Percentiles rank a stretch among this genome's conserved stretches.
phyloP scores from a whole-genome alignment of 257 asterid species.

The Eucommia ulmoides region DNA sequence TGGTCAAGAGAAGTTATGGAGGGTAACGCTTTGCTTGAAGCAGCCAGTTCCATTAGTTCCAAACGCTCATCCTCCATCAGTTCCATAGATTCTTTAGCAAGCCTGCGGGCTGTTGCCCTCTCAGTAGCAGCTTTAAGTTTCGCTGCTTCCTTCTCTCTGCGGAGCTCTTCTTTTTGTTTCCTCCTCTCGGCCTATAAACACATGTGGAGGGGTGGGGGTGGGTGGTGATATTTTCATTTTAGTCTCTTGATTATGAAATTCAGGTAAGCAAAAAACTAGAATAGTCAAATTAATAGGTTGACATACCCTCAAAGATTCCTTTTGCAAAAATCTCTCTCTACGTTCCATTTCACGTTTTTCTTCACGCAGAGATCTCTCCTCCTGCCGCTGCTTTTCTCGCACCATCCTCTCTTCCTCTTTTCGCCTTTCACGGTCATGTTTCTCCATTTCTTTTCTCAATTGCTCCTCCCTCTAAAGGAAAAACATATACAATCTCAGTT shows the following conservation, averaged over 20 bases:
- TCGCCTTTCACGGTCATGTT: constrained; percentile 77
- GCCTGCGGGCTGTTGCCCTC: constrained; percentile 83
- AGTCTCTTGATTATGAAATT: background rate
- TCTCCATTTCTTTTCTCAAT: constrained; percentile 84
- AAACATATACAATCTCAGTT: constrained; percentile 14
- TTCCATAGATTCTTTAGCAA: constrained; percentile 93
- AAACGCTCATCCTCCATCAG: constrained; percentile 97
- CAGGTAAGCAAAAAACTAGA: background rate
- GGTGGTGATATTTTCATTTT: background rate
- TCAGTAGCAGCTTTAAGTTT: constrained; percentile 86
- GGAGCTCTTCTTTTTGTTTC: constrained; percentile 85
- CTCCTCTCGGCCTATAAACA: constrained; percentile 74
- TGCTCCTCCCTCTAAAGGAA: constrained; percentile 80
- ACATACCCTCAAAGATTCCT: constrained; percentile 61
- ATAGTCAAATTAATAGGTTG: constrained; percentile 2
- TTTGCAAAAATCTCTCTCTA: constrained; percentile 86
- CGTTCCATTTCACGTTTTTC: constrained; percentile 97
- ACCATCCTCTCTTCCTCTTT: constrained; percentile 77
- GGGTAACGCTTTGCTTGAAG: constrained; percentile 73
- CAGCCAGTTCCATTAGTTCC: constrained; percentile 95
- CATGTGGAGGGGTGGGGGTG: constrained; percentile 5
- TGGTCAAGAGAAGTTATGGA: constrained; percentile 81
- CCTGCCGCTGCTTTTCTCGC: constrained; percentile 78
- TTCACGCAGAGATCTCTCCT: constrained; percentile 92
- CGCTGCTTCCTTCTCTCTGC: constrained; percentile 68